Evolutionary conservation across 2,329 filamentous ascomycete genomes (phyloP).

Genomic region (Xylariaceae sp.): DNA sequence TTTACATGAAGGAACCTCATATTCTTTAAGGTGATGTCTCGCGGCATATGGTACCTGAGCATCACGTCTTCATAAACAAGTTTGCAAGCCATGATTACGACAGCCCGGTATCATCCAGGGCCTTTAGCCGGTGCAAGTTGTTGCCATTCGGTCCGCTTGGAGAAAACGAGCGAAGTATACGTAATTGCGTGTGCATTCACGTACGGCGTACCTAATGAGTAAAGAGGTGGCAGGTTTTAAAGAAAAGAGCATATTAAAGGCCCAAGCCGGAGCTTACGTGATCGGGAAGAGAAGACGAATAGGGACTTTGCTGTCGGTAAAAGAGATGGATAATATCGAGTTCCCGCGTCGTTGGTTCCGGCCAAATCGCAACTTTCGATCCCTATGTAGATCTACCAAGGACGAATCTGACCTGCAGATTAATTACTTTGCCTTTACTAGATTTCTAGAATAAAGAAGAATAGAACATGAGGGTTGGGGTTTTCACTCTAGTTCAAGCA

Average conservation of each 20-base stretch:
- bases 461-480: not conserved
- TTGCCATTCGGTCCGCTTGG: not conserved
- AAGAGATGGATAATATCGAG: constrained; percentile 26
- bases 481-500: not conserved
- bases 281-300: constrained; percentile 21
- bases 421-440: not conserved
- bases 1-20: constrained; percentile 21
- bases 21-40: constrained; percentile 10
- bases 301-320: constrained; percentile 29
- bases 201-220: constrained; percentile 14
- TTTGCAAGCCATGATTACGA: constrained; percentile 7
- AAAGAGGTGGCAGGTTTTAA: constrained; percentile 12
- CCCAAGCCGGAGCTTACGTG: constrained; percentile 20
- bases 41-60: constrained; percentile 4
- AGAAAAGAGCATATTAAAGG: constrained; percentile 7
- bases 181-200: not conserved
- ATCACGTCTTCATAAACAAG: constrained; percentile 9
- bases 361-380: constrained; percentile 22
- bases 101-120: not conserved
- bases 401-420: constrained; percentile 9
- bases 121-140: not conserved
- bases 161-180: not conserved
- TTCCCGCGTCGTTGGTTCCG: constrained; percentile 27
- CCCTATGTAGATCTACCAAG: constrained; percentile 20
- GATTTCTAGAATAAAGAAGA: not conserved